Conservation (phyloP, 2,329 filamentous ascomycete species). For the Talaromyces marneffei region DNA sequence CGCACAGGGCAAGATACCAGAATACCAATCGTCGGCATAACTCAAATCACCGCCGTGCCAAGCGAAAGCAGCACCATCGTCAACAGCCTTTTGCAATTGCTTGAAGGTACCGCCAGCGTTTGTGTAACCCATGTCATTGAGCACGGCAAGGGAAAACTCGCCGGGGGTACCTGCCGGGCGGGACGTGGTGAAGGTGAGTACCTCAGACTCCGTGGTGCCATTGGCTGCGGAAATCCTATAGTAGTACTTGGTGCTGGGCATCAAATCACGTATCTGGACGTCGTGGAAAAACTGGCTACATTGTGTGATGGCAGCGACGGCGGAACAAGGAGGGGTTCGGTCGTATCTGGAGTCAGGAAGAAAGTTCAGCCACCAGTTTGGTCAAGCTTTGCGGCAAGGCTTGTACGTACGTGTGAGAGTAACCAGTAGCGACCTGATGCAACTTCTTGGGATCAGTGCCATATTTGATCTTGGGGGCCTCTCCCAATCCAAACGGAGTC, state of each 20-base stretch:
- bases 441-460: slow-evolving; percentile 33
- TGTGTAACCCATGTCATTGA: slow-evolving; percentile 53
- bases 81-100: slow-evolving; percentile 37
- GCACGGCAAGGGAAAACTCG: slow-evolving; percentile 43
- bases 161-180: slow-evolving; percentile 38
- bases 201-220: slow-evolving; percentile 45
- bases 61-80: slow-evolving; percentile 43
- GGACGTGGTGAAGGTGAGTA: slow-evolving; percentile 45
- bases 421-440: slow-evolving; percentile 33
- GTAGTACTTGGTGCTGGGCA: slow-evolving; percentile 46
- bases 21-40: slow-evolving; percentile 50
- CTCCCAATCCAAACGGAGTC: slow-evolving; percentile 49
- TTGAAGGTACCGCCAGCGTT: slow-evolving; percentile 47
- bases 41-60: slow-evolving; percentile 51
- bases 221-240: slow-evolving; percentile 47
- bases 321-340: slow-evolving; percentile 47
- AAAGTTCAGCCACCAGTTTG: neutral
- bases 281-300: slow-evolving; percentile 51
- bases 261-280: slow-evolving; percentile 40
- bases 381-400: neutral
- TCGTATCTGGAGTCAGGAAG: slow-evolving; percentile 25
- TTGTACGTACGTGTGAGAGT: slow-evolving; percentile 35
- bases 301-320: slow-evolving; percentile 40
- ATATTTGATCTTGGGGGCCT: slow-evolving; percentile 41
- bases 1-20: slow-evolving; percentile 47